phyloP scores from a whole-genome alignment of 169 alveolate genomes.

The Plasmodium yoelii region DNA sequence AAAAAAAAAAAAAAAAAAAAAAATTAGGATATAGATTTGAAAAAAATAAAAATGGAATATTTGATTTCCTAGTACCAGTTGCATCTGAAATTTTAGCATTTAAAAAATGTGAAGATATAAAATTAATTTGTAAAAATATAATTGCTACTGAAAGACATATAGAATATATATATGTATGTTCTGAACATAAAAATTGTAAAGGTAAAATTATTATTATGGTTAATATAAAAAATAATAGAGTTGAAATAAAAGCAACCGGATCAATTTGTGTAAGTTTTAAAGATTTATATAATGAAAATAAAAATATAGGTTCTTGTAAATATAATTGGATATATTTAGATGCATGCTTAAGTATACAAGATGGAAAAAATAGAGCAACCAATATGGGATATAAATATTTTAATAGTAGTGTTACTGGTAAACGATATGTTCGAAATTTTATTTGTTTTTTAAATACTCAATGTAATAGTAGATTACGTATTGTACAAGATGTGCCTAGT shows the following conservation, averaged over 20 bases:
- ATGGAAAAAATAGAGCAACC: constrained; percentile 22
- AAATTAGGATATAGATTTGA: constrained; percentile 16
- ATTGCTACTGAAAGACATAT: not conserved
- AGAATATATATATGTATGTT: not conserved
- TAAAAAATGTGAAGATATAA: not conserved
- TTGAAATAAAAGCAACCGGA: constrained; percentile 25
- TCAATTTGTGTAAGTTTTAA: constrained; percentile 12
- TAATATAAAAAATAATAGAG: not conserved
- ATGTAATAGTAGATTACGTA: constrained; percentile 36
- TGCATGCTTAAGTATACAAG: constrained; percentile 12
- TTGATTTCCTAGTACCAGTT: constrained; percentile 7
- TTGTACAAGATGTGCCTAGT: constrained; percentile 10
- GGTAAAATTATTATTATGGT: not conserved
- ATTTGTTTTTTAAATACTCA: constrained; percentile 19
- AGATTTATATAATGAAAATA: constrained; percentile 8
- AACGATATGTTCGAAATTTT: constrained; percentile 48
- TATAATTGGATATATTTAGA: constrained; percentile 24
- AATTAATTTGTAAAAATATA: not conserved
- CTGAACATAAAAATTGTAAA: constrained; percentile 6
- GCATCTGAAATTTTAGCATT: constrained; percentile 5
- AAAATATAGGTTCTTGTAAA: constrained; percentile 27
- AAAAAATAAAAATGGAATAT: constrained; percentile 12
- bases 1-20: not conserved
- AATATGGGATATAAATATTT: constrained; percentile 54
- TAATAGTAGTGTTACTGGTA: constrained; percentile 33